Evolutionary conservation across 345 rosid genomes (phyloP), one percentile per base, ranked within the genome.

Genomic region (Hypericum androsaemum): DNA sequence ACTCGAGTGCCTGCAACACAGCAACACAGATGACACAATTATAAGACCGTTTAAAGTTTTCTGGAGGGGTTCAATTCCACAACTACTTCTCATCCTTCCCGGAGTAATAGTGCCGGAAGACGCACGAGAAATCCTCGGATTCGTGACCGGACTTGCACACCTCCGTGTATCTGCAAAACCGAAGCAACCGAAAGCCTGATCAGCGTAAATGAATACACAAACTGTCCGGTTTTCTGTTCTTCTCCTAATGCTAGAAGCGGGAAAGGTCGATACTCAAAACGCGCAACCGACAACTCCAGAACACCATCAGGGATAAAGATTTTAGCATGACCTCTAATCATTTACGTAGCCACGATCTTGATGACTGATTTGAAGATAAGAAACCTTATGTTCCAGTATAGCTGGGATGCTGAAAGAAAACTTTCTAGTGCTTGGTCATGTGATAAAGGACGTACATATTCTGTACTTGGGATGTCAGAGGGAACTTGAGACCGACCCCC

Each of bases 81-180:
- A 43, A 43, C 1, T 43, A 22, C 13, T 43, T 10, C 48, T 80
- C 86, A 62, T 75, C 73, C 56, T 59, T 68, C 58, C 96, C 96
- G 0, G 63, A 57, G 68, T 90, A 86, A 54, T 69, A 82, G 64
- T 86, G 82, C 32, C 81, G 79, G 69, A 86, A 90, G 52, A 80
- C 81, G 49, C 92, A 79, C 1, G 96, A 86, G 62, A 90, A 90
- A 71, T 90, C 98, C 80, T 86, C 28, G 35, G 38, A 54, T 57
- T 80, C 96, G 56, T 84, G 79, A 12, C 89, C 98, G 10, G 70
- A 71, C 43, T 82, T 54, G 49, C 92, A 86, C 10, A 84, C 65
- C 61, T 71, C 65, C 15, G 66, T 59, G 62, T 79, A 87, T 71
- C 98, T 90, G 80, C 77, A 62, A 7, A 52, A 59, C 32, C 32